Conservation (phyloP, 257 asterid genomes). For the Salvia hispanica region DNA sequence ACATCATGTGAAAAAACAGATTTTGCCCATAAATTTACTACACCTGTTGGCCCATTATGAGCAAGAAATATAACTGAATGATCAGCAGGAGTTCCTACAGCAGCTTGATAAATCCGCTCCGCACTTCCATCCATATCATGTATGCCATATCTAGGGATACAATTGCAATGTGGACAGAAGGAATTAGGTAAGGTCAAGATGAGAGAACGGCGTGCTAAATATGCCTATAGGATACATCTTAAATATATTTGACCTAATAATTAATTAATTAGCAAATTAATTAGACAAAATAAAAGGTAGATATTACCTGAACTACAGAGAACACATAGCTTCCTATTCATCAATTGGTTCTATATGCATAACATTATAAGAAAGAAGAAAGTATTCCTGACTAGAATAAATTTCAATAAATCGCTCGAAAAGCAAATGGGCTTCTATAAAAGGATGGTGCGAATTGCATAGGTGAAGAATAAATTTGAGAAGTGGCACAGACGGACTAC, state of each 20-base stretch:
- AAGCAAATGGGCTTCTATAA: slow-evolving; percentile 17
- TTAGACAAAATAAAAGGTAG: background rate
- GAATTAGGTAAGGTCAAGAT: slow-evolving; percentile 18
- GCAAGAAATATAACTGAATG: slow-evolving; percentile 84
- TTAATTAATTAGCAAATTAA: background rate
- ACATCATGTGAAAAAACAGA: background rate
- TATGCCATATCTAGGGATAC: slow-evolving; percentile 61
- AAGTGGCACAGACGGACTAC: slow-evolving; percentile 9
- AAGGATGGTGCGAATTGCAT: slow-evolving; percentile 1
- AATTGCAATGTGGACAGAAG: slow-evolving; percentile 25
- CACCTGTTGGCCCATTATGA: slow-evolving; percentile 95
- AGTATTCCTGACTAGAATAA: background rate
- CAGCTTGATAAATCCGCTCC: slow-evolving; percentile 62
- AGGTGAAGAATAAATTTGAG: slow-evolving; percentile 6
- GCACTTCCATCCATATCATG: slow-evolving; percentile 74
- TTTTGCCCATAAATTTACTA: slow-evolving; percentile 22
- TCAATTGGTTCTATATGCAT: background rate
- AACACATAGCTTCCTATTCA: slow-evolving; percentile 1
- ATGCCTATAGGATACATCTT: background rate
- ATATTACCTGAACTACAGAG: background rate
- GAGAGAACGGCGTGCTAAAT: slow-evolving; percentile 5
- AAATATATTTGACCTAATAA: background rate
- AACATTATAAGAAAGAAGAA: background rate
- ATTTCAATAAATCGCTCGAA: background rate
- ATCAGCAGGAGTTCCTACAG: slow-evolving; percentile 64